phyloP scores from a whole-genome alignment of 2,329 filamentous ascomycete species.

The Fusarium setosum region DNA sequence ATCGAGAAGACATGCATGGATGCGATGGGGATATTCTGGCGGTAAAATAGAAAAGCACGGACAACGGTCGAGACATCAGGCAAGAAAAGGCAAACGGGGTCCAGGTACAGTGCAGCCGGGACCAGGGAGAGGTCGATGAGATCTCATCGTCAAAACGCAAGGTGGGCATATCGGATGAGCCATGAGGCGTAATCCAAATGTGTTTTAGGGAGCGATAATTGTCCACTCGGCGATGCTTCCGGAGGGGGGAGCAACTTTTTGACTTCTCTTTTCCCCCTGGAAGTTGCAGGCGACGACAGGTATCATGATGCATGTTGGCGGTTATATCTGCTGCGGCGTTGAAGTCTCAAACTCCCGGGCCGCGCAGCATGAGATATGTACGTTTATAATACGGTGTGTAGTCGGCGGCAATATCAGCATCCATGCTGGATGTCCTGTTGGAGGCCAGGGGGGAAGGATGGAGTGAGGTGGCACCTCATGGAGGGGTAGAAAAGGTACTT shows the following conservation, averaged over 20 bases:
- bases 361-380: too few relatives aligned
- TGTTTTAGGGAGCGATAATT: conserved; percentile 24
- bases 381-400: conserved; percentile 22
- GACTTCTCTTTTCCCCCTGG: background rate
- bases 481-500: conserved; percentile 32
- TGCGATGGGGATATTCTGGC: conserved; percentile 10
- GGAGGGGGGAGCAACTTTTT: conserved; percentile 17
- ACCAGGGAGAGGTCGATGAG: conserved; percentile 8
- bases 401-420: conserved; percentile 25
- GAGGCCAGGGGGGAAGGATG: background rate
- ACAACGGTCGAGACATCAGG: conserved; percentile 4
- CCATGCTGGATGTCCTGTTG: background rate
- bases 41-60: conserved; percentile 13
- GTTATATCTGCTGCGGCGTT: conserved; percentile 8
- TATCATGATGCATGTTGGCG: background rate
- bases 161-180: background rate
- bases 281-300: background rate
- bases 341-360: conserved; percentile 18
- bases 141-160: conserved; percentile 26
- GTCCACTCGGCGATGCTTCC: conserved; percentile 36
- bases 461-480: conserved; percentile 31
- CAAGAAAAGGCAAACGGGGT: conserved; percentile 4
- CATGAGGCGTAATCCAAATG: conserved; percentile 12
- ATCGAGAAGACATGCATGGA: conserved; percentile 1
- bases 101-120: background rate